A percentile compares a stretch with the other conserved stretches of the same genome.
phyloP scores from a whole-genome alignment of 495 filamentous ascomycete genomes.

The Podospora pseudoanserina region DNA sequence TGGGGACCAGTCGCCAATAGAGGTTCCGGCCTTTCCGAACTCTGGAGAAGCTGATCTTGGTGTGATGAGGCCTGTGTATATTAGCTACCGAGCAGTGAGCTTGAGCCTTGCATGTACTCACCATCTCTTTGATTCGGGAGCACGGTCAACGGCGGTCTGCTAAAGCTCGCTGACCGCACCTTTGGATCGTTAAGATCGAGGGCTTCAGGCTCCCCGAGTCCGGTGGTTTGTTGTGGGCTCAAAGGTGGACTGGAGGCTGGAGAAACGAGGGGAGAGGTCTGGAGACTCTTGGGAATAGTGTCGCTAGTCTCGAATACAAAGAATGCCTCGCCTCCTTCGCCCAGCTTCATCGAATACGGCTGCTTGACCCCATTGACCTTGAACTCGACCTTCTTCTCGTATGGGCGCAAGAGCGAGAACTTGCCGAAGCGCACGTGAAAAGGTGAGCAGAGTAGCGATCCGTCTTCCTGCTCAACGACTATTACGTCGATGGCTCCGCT shows the following conservation, averaged over 20 bases:
- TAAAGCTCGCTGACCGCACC: constrained; percentile 33
- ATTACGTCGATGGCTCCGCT: constrained; percentile 99
- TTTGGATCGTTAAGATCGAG: constrained; percentile 62
- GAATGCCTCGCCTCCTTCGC: constrained; percentile 95
- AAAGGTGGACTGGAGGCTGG: constrained; percentile 75
- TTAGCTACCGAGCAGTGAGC: constrained; percentile 11
- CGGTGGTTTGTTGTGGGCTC: constrained; percentile 53
- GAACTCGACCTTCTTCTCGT: constrained; percentile 99
- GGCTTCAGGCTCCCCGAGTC: constrained; percentile 76
- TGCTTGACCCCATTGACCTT: constrained; percentile 88
- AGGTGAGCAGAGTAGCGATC: constrained; percentile 79
- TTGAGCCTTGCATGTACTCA: constrained; percentile 13
- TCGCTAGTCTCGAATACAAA: constrained; percentile 96
- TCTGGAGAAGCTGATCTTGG: constrained; percentile 63
- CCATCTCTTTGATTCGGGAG: constrained; percentile 32
- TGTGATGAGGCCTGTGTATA: constrained; percentile 52
- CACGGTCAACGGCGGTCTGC: constrained; percentile 36
- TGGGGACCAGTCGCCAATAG: constrained; percentile 43
- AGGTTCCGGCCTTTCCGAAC: constrained; percentile 42
- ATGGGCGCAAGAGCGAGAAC: constrained; percentile 91
- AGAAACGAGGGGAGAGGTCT: constrained; percentile 90
- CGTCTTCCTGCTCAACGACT: constrained; percentile 96
- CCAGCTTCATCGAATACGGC: constrained; percentile 95
- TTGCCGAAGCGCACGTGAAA: constrained; percentile 99
- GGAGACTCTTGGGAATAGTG: constrained; percentile 79